Base-by-base conservation (phyloP, 306 rosid genomes). In the Styphnolobium japonicum region DNA sequence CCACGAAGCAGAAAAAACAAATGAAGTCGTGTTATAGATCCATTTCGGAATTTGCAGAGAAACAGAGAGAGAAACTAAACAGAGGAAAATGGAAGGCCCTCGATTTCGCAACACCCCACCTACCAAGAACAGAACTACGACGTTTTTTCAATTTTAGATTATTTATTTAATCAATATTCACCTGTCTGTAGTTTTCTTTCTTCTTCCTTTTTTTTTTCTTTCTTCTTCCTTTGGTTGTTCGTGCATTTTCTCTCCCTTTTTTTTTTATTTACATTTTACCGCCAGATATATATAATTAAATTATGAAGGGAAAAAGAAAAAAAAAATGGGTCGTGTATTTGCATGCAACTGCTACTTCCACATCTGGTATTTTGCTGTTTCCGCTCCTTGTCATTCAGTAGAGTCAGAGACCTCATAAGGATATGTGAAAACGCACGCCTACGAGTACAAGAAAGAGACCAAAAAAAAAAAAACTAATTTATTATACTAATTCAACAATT, bases 21-120 rank as follows among this genome's bases (percentile, higher is more conserved):
- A 69, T 27, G 36, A 53, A 78, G 66, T 12, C 70, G 73, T 75
- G 80, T 85, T 67, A 89, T 81, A 84, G 92, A 90, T 89, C 84
- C 80, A 78, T 71, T 49, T 80, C 80, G 58, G 78, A 78, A 83
- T 84, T 75, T 57, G 64, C 83, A 80, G 79, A 75, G 34, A 40
- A 67, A 53, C 43, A 48, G 55, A 86, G 75, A 78, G 61, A 58
- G 37, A 78, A 36, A 2, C 64, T 53, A 73, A 74, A 73, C 52
- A 70, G 73, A 31, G 84, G 85, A 75, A 71, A 77, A n/a, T n/a
- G n/a, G n/a, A n/a, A n/a, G n/a, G 73, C 90, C 94, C 84, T 65
- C 78, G 46, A 86, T 85, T 86, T 86, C 84, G 89, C 96, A 85
- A 81, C 87, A 27, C 86, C 82, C 78, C 81, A 83, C 86, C 89